These are phyloP conservation scores for Nicotiana paniculata DNA, from an alignment of 257 asterid species.

Conservation along the genomic window DNA sequence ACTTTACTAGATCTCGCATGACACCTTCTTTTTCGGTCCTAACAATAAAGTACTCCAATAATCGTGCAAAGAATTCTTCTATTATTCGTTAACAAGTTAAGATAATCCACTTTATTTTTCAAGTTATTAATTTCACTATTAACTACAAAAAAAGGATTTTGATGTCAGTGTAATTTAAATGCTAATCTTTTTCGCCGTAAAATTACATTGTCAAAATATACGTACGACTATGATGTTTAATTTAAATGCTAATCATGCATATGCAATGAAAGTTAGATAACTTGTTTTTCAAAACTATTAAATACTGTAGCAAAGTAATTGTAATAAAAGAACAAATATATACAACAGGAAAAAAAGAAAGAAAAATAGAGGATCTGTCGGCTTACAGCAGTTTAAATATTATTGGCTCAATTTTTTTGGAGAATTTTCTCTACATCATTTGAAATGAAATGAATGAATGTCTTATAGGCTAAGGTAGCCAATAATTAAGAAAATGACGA, in stretches of 20 bases:
- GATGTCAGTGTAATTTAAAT: too few species aligned
- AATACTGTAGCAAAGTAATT: neutral
- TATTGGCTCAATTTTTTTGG: neutral
- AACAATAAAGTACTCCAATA: too few species aligned
- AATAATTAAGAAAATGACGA: conserved; percentile 21
- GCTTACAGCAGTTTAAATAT: neutral
- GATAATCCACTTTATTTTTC: neutral
- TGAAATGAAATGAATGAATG: neutral
- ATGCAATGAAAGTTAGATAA: neutral
- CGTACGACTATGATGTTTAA: neutral
- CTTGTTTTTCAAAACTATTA: neutral
- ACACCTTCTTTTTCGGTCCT: too few species aligned
- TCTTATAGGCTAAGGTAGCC: neutral
- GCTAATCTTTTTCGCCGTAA: neutral
- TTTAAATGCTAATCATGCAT: neutral
- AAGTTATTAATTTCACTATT: neutral
- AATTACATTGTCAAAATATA: neutral
- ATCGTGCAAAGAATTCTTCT: neutral
- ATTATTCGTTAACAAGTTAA: neutral
- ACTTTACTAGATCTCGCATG: too few species aligned
- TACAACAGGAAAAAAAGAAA: too few species aligned
- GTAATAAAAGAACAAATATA: neutral
- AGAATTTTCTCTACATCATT: too few species aligned
- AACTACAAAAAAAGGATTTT: neutral
- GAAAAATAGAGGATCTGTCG: too few species aligned